Base-by-base conservation (phyloP, 345 rosid species). In the Raphanus raphanistrum region DNA sequence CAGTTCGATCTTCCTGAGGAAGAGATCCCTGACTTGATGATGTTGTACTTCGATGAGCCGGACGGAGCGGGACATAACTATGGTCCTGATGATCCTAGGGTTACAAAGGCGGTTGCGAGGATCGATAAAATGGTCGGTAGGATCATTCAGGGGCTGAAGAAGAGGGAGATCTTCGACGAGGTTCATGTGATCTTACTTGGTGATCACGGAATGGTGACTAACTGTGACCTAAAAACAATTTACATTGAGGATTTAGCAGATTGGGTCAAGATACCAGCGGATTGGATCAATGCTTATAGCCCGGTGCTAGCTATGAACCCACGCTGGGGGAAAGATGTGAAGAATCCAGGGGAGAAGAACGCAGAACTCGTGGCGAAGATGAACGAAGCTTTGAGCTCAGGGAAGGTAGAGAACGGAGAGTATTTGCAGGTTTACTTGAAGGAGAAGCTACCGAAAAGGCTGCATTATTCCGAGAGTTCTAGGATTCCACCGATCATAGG, bases 141-240 rank as follows among this genome's bases (percentile, higher is more conserved):
- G 83, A 72, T 94, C 81, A 90, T 91, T 32, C 54, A 79, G 16
- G 97, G 94, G n/a, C 33, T 94, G n/a, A 93, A 89, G 77, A 84
- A 86, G 70, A 86, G 93, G 86, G 88, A 89, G 72, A 70, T 89
- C 50, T 90, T 91, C 33, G 84, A 86, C 72, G 96, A 94, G 78
- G 96, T 94, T 78, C 78, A 63, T 68, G 81, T 94, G 71, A 84
- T 91, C 31, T 79, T 93, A 87, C 90, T 93, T 8, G 97, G 98
- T 73, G 97, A 91, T 80, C 98, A 91, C 79, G 96, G 98, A 25
- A 94, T 94, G 97, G 98, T 91, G 5, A 90, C 94, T 17, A 91
- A 87, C 4, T 93, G 98, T 63, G 94, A 89, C 75, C 82, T 82
- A 55, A 94, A 90, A 79, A 65, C 85, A 69, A 85, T 91, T 45